Evolutionary conservation across 139 green algal genomes (phyloP).

Genomic region (Nannochloris sp.): DNA sequence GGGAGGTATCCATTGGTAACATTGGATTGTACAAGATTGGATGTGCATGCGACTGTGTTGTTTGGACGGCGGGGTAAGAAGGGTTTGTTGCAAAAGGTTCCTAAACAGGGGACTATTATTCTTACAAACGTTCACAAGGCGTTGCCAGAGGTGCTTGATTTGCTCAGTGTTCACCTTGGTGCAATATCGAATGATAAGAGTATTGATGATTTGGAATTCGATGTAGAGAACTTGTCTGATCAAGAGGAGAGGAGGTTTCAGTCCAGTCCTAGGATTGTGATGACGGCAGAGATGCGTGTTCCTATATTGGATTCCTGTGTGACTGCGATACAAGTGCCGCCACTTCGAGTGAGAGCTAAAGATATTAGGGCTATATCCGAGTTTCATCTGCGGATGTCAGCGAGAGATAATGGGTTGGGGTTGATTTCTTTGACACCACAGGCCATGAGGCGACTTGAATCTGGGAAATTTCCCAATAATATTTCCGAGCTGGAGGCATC

Average conservation of each 20-base stretch:
- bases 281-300: slow-evolving; percentile 37
- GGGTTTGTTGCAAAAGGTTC: slow-evolving; percentile 47
- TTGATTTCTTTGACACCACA: slow-evolving; percentile 36
- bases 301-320: slow-evolving; percentile 26
- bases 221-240: not conserved
- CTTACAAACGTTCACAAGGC: slow-evolving; percentile 62
- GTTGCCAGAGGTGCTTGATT: slow-evolving; percentile 4
- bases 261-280: slow-evolving; percentile 24
- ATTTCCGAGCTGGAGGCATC: slow-evolving; percentile 51
- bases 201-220: not conserved
- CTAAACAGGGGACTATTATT: slow-evolving; percentile 43
- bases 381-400: slow-evolving; percentile 38
- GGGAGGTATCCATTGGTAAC: slow-evolving; percentile 30
- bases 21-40: slow-evolving; percentile 36
- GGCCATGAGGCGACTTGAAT: slow-evolving; percentile 50
- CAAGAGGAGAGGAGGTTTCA: not conserved
- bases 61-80: slow-evolving; percentile 41
- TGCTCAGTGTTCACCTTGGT: slow-evolving; percentile 4
- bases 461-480: slow-evolving; percentile 57
- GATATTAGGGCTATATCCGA: slow-evolving; percentile 51
- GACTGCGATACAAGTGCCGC: slow-evolving; percentile 52
- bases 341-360: slow-evolving; percentile 51
- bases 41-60: slow-evolving; percentile 33
- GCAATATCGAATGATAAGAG: not conserved
- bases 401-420: slow-evolving; percentile 10